These are phyloP conservation scores for Elsinoe australis DNA, from an alignment of 2,329 filamentous ascomycete species.

Conservation along the genomic window DNA sequence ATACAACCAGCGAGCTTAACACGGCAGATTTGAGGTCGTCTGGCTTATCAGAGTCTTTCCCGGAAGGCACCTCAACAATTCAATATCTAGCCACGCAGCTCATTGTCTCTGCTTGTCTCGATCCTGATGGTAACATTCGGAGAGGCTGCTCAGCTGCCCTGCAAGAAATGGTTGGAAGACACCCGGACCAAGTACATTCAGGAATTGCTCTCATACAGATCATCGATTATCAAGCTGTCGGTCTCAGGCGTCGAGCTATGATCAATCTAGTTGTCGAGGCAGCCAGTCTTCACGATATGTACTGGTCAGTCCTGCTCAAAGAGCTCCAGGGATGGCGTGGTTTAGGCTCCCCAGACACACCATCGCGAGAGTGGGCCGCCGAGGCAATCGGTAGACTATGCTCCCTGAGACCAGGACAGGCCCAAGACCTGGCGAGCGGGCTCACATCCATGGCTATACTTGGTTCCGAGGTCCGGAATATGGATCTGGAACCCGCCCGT, in stretches of 20 bases:
- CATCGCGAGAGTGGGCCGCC: conserved; percentile 65
- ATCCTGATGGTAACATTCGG: conserved; percentile 87
- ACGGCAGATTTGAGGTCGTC: conserved; percentile 42
- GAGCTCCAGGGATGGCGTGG: conserved; percentile 79
- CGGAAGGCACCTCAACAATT: conserved; percentile 32
- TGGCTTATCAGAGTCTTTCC: background rate
- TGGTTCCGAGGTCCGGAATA: background rate
- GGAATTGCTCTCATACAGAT: conserved; percentile 82
- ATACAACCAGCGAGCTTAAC: conserved; percentile 69
- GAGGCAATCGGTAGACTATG: conserved; percentile 48
- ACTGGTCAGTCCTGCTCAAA: conserved; percentile 62
- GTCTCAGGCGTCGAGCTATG: conserved; percentile 75
- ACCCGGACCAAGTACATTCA: conserved; percentile 73
- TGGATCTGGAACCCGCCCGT: background rate
- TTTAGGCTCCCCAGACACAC: conserved; percentile 67
- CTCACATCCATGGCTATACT: background rate
- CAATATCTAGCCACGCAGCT: conserved; percentile 72
- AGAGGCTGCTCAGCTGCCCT: conserved; percentile 86
- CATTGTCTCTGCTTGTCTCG: conserved; percentile 71
- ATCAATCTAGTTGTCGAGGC: conserved; percentile 65
- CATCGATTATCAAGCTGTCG: conserved; percentile 90
- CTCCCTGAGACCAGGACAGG: background rate
- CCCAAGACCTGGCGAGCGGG: background rate
- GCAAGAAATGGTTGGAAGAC: conserved; percentile 86
- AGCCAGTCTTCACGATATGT: conserved; percentile 54